phyloP scores from a whole-genome alignment of 768 basidiomycete species.

The Lentinus tigrinus region DNA sequence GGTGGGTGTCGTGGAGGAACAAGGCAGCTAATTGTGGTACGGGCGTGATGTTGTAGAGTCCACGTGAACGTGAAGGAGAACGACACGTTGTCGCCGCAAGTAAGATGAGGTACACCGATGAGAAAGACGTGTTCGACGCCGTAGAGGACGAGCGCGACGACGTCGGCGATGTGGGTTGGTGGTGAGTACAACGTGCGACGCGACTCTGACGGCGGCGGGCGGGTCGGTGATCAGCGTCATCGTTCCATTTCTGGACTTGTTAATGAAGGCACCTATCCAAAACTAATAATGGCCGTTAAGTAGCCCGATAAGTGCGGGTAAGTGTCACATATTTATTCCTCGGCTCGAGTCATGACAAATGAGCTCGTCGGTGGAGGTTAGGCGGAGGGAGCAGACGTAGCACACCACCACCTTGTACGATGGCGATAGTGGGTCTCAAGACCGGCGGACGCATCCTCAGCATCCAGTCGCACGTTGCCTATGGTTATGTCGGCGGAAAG shows the following conservation, averaged over 20 bases:
- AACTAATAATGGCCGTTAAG: not conserved
- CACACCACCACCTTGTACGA: constrained; percentile 8
- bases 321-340: not conserved
- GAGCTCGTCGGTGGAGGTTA: too few species aligned
- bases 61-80: constrained; percentile 10
- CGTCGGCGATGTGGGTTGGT: not conserved
- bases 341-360: constrained; percentile 3
- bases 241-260: not conserved
- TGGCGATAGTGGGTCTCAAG: constrained; percentile 7
- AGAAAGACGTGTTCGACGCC: not conserved
- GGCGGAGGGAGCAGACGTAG: too few species aligned
- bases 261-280: not conserved
- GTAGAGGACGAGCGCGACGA: not conserved
- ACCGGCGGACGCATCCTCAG: constrained; percentile 66
- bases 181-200: not conserved
- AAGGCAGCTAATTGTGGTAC: constrained; percentile 4
- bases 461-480: constrained; percentile 91
- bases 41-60: constrained; percentile 2
- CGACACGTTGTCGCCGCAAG: constrained; percentile 14
- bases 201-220: not conserved
- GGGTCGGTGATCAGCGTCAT: constrained; percentile 4
- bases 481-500: constrained; percentile 90
- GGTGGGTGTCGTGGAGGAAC: too few species aligned
- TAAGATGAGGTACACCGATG: not conserved
- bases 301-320: not conserved